These are phyloP conservation scores for Saitozyma podzolica DNA, from an alignment of 768 basidiomycete species.

Conservation along the genomic window DNA sequence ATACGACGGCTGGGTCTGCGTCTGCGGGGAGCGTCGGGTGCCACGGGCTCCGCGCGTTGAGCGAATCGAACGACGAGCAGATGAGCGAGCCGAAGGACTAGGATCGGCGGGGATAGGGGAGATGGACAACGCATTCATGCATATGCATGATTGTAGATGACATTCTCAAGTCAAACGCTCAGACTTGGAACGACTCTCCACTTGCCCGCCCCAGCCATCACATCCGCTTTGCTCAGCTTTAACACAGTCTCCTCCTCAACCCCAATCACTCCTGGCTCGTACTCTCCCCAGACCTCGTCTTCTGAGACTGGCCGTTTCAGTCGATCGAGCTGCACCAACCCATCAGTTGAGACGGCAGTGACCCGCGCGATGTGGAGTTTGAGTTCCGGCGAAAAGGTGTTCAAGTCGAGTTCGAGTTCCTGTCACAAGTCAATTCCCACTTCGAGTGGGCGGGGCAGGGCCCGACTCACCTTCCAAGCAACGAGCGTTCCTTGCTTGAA, in stretches of 20 bases:
- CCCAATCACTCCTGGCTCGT: not conserved
- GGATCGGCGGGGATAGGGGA: too few species aligned
- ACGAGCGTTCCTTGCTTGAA: conserved; percentile 17
- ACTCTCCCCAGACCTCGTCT: not conserved
- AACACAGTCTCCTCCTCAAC: conserved; percentile 4
- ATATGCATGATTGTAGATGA: too few species aligned
- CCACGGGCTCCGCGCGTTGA: too few species aligned
- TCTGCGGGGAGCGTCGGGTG: too few species aligned
- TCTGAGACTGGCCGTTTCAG: too few species aligned
- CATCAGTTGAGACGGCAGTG: not conserved
- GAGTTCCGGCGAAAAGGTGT: conserved; percentile 34
- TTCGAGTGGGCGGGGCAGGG: too few species aligned
- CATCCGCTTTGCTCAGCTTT: conserved; percentile 2
- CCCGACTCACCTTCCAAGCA: conserved; percentile 32
- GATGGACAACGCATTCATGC: too few species aligned
- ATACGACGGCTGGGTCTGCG: conserved; percentile 49
- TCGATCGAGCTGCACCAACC: not conserved
- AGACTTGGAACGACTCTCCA: not conserved
- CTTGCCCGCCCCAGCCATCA: not conserved
- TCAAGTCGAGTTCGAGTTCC: conserved; percentile 37
- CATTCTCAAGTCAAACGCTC: too few species aligned
- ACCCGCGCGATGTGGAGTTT: conserved; percentile 22
- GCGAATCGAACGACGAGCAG: too few species aligned
- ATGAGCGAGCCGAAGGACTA: too few species aligned
- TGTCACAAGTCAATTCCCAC: conserved; percentile 1